Evolutionary conservation across 2,329 filamentous ascomycete genomes (phyloP), one percentile per base, ranked within the genome.

Genomic region (Ophiosphaerella narmari): DNA sequence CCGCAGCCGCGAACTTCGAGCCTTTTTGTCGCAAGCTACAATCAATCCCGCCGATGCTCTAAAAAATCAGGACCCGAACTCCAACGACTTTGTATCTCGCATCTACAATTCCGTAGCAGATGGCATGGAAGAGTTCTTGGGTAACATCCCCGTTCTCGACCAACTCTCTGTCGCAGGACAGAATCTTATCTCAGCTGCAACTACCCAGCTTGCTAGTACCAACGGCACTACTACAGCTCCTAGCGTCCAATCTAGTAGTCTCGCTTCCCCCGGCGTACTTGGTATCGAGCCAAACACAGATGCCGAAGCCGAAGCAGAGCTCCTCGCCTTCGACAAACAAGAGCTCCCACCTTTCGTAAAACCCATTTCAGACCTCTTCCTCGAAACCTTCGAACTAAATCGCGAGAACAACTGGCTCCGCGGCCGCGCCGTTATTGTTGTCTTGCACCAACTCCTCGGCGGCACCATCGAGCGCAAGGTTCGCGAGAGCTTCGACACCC

Each of bases 51-150:
- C 83, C 46, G 82, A 86, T 23, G 74, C 84, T 43, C 84, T 88
- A 46, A 46, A 51, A 7, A 84, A 84, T 63, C 89, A 89, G 73
- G 57, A 62, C 7, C 52, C 88, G 83, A 70, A 83, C 74, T 71
- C 74, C 5, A 77, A 75, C 72, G 90, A 97, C 69, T 92, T 99
- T 71, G 94, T 99, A 57, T 91, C 90, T 0, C 86, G 94, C 4
- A 86, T 99, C 40, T 99, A 97, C 75, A 95, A 95, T 70, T 97
- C 93, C 0, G 93, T 99, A 18, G 90, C 93, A 0, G 94, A 99
- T 68, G 94, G 95, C 31, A 95, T 99, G 88, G 94, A 99, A 70
- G 94, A 99, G 63, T 95, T 99, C 46, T 79, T 99, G 3, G 94
- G 94, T 48, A 97, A 96, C 68, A 93, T 97, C 37, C 91, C 94